Evolutionary conservation across 768 basidiomycete species (phyloP).

Genomic region (Xerocomellus intermedius): DNA sequence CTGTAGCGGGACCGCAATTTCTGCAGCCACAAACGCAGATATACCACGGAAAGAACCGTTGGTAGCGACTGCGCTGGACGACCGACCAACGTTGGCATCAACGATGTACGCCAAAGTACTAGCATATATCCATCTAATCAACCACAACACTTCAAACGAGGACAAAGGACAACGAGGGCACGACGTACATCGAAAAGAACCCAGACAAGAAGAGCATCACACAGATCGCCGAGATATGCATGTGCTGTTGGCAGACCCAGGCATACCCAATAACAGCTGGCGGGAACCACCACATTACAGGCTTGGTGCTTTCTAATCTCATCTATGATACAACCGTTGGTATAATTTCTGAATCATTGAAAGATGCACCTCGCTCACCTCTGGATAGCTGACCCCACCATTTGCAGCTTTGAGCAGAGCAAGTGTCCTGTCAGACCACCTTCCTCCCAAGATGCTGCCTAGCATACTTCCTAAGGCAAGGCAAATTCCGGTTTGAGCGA

Average conservation of each 20-base stretch:
- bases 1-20: slow-evolving; percentile 77
- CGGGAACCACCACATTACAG: slow-evolving; percentile 54
- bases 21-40: slow-evolving; percentile 65
- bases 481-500: background rate
- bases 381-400: slow-evolving; percentile 55
- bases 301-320: slow-evolving; percentile 66
- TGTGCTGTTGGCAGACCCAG: slow-evolving; percentile 67
- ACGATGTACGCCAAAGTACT: slow-evolving; percentile 84
- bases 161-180: background rate
- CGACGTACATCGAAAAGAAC: slow-evolving; percentile 66
- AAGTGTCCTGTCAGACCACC: slow-evolving; percentile 57
- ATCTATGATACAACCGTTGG: slow-evolving; percentile 43
- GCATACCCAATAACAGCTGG: slow-evolving; percentile 66
- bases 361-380: slow-evolving; percentile 43
- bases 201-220: slow-evolving; percentile 74
- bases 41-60: slow-evolving; percentile 76
- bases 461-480: slow-evolving; percentile 40
- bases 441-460: slow-evolving; percentile 59
- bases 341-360: background rate
- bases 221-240: slow-evolving; percentile 69
- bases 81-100: slow-evolving; percentile 81
- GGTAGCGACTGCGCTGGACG: slow-evolving; percentile 71
- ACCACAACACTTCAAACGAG: background rate
- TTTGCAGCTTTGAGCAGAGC: slow-evolving; percentile 44
- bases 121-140: slow-evolving; percentile 56